Conservation (phyloP, 345 rosid genomes). For the Turnera subulata region DNA sequence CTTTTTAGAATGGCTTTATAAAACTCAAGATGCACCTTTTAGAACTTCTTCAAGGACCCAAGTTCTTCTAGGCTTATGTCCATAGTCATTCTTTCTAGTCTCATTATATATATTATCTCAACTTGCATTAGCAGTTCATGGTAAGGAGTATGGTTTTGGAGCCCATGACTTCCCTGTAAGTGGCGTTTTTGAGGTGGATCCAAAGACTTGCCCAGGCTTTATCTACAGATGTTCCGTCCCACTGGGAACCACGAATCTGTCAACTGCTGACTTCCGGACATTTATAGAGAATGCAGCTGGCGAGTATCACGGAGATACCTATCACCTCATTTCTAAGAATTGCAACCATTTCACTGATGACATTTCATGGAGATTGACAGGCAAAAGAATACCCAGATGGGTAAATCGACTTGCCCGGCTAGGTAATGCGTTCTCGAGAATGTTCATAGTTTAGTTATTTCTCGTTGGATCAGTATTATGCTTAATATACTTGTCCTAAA, state of each 20-base stretch:
- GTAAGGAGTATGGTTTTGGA: conserved; percentile 77
- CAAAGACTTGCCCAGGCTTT: conserved; percentile 66
- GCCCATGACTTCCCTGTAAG: conserved; percentile 74
- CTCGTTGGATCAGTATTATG: no score
- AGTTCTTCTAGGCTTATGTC: neutral
- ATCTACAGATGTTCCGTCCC: conserved; percentile 51
- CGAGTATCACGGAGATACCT: conserved; percentile 80
- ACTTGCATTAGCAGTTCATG: conserved; percentile 47
- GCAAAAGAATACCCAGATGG: conserved; percentile 64
- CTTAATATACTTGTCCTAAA: no score
- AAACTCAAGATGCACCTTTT: neutral
- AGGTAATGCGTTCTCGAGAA: no score
- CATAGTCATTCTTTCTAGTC: neutral
- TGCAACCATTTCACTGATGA: conserved; percentile 81
- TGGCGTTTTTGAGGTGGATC: conserved; percentile 83
- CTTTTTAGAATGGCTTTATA: neutral
- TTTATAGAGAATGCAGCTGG: conserved; percentile 61
- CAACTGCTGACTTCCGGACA: conserved; percentile 43
- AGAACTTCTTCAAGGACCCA: no score
- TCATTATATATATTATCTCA: neutral
- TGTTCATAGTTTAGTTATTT: no score
- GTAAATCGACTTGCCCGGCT: conserved; percentile 72
- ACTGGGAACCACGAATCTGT: conserved; percentile 44
- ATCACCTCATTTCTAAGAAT: conserved; percentile 70
- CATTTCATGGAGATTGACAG: conserved; percentile 47